Conservation (phyloP, 306 rosid species). For the Cucurbita maxima region DNA sequence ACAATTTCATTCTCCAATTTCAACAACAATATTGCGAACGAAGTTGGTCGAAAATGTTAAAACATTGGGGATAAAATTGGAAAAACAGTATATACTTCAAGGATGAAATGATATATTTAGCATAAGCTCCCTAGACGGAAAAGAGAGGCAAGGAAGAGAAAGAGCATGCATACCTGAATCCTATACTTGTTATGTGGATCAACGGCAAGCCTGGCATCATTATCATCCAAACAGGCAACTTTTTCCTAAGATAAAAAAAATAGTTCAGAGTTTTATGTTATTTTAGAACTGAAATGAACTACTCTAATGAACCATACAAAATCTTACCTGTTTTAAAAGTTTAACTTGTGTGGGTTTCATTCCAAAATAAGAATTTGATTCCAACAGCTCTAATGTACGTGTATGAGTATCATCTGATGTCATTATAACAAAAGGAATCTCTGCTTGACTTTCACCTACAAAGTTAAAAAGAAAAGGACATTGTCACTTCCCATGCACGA, state of each 20-base stretch:
- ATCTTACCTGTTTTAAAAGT: conserved; percentile 79
- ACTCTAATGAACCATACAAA: conserved; percentile 2
- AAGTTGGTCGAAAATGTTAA: neutral
- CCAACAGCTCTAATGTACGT: conserved; percentile 48
- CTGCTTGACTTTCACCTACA: conserved; percentile 35
- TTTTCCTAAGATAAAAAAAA: conserved; percentile 61
- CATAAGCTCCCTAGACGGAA: neutral
- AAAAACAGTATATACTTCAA: neutral
- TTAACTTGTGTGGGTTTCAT: conserved; percentile 83
- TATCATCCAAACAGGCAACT: conserved; percentile 88
- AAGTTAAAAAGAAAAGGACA: conserved; percentile 13
- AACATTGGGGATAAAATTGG: neutral
- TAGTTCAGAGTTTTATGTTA: neutral
- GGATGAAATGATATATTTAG: neutral
- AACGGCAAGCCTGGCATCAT: conserved; percentile 91
- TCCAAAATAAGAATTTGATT: conserved; percentile 78
- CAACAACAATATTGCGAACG: neutral
- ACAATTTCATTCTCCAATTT: neutral
- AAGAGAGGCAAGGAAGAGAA: neutral
- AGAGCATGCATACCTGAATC: conserved; percentile 43
- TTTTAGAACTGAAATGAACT: neutral
- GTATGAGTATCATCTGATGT: conserved; percentile 94
- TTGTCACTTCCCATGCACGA: conserved; percentile 8
- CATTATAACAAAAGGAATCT: conserved; percentile 80
- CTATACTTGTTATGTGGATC: conserved; percentile 60